Percentiles rank a stretch among this genome's conserved stretches.
phyloP scores from a whole-genome alignment of 83 land plant species.

The Picea mariana region DNA sequence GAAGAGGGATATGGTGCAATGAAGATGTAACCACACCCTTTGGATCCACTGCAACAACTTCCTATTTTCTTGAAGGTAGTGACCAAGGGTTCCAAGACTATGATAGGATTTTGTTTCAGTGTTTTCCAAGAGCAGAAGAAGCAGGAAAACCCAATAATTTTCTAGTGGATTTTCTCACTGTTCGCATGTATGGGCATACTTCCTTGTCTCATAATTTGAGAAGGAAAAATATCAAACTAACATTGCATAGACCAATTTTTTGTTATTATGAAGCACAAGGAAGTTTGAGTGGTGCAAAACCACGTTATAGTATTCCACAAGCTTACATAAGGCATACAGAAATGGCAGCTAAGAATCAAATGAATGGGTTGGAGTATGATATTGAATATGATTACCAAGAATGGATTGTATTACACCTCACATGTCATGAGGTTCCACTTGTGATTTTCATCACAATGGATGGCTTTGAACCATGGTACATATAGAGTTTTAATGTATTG shows the following conservation, averaged over 20 bases:
- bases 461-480: too few relatives aligned
- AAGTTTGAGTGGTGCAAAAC: constrained; percentile 10
- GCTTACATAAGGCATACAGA: constrained; percentile 3
- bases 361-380: too few relatives aligned
- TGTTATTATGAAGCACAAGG: constrained; percentile 13
- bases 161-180: too few relatives aligned
- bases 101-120: constrained; percentile 21
- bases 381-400: too few relatives aligned
- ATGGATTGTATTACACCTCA: too few relatives aligned
- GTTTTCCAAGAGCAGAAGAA: constrained; percentile 12
- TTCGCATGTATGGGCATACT: background rate
- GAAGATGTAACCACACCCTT: constrained; percentile 33
- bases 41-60: constrained; percentile 35
- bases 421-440: too few relatives aligned
- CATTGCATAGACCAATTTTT: constrained; percentile 18
- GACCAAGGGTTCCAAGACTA: constrained; percentile 35
- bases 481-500: too few relatives aligned
- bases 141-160: background rate
- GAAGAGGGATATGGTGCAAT: constrained; percentile 23
- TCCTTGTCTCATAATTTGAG: background rate
- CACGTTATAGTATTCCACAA: constrained; percentile 6
- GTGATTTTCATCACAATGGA: too few relatives aligned
- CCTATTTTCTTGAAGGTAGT: constrained; percentile 30
- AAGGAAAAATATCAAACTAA: constrained; percentile 18
- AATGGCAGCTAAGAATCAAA: background rate